These are phyloP conservation scores for Pascua sp. DNA, from an alignment of 1,284 basidiomycete genomes.

Conservation along the genomic window DNA sequence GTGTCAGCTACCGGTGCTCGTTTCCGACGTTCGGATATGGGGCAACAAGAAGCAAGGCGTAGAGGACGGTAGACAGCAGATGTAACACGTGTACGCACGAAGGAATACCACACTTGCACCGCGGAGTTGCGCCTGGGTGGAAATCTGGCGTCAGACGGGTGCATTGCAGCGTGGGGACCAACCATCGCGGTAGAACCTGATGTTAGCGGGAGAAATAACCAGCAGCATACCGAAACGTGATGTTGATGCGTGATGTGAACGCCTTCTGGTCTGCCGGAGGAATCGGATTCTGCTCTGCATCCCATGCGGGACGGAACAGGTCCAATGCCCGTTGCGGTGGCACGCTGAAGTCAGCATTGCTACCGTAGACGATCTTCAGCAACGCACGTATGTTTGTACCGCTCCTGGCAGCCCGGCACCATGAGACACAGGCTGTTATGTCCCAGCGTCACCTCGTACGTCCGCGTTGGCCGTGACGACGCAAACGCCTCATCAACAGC, in stretches of 20 bases:
- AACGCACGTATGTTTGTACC: constrained; percentile 63
- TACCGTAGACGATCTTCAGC: too few species aligned
- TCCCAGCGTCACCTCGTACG: constrained; percentile 74
- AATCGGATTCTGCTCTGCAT: constrained; percentile 24
- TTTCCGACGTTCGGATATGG: too few species aligned
- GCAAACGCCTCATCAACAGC: constrained; percentile 50
- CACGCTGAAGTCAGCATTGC: constrained; percentile 46
- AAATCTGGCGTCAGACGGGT: constrained; percentile 64
- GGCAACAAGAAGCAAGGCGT: too few species aligned
- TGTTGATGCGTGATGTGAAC: constrained; percentile 75
- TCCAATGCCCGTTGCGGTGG: constrained; percentile 74
- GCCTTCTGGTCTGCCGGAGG: constrained; percentile 37
- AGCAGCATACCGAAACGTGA: constrained; percentile 64
- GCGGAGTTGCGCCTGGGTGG: constrained; percentile 56
- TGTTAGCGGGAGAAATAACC: background rate
- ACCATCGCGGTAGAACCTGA: constrained; percentile 40
- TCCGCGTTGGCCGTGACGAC: constrained; percentile 59
- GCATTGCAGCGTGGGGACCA: background rate
- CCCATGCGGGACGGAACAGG: constrained; percentile 63
- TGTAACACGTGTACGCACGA: constrained; percentile 45
- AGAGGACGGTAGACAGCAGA: background rate
- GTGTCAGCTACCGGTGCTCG: background rate
- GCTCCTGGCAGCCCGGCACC: constrained; percentile 86
- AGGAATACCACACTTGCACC: constrained; percentile 75
- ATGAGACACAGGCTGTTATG: constrained; percentile 91